Conservation (phyloP, 352 stramenopile genomes). For the Phytopythium cucurbitacearum region DNA sequence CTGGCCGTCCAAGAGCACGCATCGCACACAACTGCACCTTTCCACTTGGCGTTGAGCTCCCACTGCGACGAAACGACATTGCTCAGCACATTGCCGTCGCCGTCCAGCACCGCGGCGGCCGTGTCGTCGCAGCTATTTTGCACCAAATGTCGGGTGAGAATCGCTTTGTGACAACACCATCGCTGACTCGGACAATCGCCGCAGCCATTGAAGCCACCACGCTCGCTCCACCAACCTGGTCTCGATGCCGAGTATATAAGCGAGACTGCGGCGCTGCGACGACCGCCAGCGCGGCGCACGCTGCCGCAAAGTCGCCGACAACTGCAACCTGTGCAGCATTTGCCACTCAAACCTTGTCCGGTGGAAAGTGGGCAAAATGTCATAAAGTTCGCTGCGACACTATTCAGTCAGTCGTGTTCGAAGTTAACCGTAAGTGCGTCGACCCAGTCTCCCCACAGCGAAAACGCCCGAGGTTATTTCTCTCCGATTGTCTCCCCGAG, state of each 20-base stretch:
- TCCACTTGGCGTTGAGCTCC: constrained; percentile 84
- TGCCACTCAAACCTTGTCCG: not conserved
- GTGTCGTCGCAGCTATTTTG: constrained; percentile 92
- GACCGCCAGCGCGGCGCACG: constrained; percentile 1
- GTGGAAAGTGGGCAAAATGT: not conserved
- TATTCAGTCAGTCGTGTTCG: too few relatives aligned
- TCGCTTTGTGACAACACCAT: not conserved
- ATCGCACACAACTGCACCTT: constrained; percentile 28
- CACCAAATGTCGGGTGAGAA: not conserved
- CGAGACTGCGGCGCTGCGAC: constrained; percentile 16
- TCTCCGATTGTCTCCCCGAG: not conserved
- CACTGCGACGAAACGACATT: constrained; percentile 93
- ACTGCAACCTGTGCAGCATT: constrained; percentile 5
- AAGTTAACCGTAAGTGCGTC: too few relatives aligned
- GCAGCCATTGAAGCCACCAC: not conserved
- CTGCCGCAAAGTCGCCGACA: not conserved
- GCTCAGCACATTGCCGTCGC: constrained; percentile 89
- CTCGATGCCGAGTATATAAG: constrained; percentile 93
- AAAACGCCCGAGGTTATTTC: too few relatives aligned
- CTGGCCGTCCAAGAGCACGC: not conserved
- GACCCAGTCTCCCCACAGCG: too few relatives aligned
- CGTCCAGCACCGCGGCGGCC: constrained; percentile 85
- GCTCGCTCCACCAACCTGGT: constrained; percentile 44
- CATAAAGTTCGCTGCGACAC: too few relatives aligned
- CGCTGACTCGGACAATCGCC: not conserved